Conservation (phyloP, 208 protist genomes). For the Trypanosoma rangeli region DNA sequence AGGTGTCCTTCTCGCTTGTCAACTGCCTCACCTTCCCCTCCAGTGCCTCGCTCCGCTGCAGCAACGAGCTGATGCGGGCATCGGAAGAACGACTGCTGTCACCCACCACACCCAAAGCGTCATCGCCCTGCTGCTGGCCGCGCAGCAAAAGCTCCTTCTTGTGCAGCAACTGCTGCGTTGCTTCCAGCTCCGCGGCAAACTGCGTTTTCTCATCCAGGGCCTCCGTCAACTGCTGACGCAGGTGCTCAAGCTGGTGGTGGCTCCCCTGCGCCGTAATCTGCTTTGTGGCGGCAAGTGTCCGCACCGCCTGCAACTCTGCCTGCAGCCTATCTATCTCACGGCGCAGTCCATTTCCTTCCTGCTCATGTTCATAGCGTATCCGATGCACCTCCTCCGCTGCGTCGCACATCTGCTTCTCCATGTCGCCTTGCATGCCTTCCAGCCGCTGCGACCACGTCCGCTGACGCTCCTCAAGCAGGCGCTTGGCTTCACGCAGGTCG, state of each 20-base stretch:
- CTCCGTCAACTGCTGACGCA: conserved; percentile 46
- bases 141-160: conserved; percentile 25
- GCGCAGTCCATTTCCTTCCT: conserved; percentile 15
- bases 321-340: conserved; percentile 19
- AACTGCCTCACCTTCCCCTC: conserved; percentile 35
- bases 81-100: conserved; percentile 23
- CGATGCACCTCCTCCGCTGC: conserved; percentile 29
- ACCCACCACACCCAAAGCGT: not conserved
- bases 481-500: conserved; percentile 15
- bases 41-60: conserved; percentile 36
- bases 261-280: conserved; percentile 40
- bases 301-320: conserved; percentile 40
- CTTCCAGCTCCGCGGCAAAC: conserved; percentile 36
- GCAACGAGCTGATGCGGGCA: conserved; percentile 47
- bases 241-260: conserved; percentile 41
- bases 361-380: conserved; percentile 27
- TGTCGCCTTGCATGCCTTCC: conserved; percentile 35
- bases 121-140: conserved; percentile 18
- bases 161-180: conserved; percentile 26
- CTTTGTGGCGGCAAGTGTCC: conserved; percentile 55
- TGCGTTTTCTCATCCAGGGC: conserved; percentile 35
- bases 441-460: conserved; percentile 22
- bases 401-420: conserved; percentile 23
- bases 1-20: conserved; percentile 30
- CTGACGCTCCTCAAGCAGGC: conserved; percentile 21